Conservation (phyloP, 2,329 filamentous ascomycete genomes). For the Coniochaeta prunicola region DNA sequence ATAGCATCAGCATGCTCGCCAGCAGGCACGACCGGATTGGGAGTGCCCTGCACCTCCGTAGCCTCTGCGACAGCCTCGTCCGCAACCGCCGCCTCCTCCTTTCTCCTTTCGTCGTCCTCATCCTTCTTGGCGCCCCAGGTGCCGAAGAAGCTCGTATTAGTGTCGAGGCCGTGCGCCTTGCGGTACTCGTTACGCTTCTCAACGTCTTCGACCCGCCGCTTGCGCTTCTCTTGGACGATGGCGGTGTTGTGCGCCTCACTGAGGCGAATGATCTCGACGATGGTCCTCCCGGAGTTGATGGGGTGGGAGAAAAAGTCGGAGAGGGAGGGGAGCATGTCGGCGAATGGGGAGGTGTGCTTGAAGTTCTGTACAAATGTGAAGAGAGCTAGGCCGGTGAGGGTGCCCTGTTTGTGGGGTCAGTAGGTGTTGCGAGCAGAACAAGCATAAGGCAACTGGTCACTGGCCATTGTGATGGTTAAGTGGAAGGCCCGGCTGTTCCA, state of each 20-base stretch:
- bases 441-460: conserved; percentile 21
- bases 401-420: too few relatives aligned
- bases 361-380: conserved; percentile 76
- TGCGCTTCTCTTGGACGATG: conserved; percentile 63
- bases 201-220: conserved; percentile 73
- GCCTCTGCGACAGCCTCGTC: conserved; percentile 24
- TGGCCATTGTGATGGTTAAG: conserved; percentile 74
- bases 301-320: conserved; percentile 65
- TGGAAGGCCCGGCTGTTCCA: conserved; percentile 72
- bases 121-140: conserved; percentile 13
- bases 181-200: conserved; percentile 81
- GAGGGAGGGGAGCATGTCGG: conserved; percentile 66
- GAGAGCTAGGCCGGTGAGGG: conserved; percentile 60
- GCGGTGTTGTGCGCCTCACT: conserved; percentile 66
- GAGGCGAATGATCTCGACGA: conserved; percentile 66
- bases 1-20: conserved; percentile 4
- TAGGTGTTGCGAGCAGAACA: too few relatives aligned
- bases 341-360: conserved; percentile 69
- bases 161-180: conserved; percentile 75
- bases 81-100: conserved; percentile 25
- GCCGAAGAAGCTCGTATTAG: conserved; percentile 41
- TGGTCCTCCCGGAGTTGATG: conserved; percentile 55
- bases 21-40: not conserved
- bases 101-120: conserved; percentile 36
- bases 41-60: conserved; percentile 6